Evolutionary conservation across 2,329 filamentous ascomycete genomes (phyloP), one percentile per base, ranked within the genome.

Genomic region (Ophiostoma perfectum): DNA sequence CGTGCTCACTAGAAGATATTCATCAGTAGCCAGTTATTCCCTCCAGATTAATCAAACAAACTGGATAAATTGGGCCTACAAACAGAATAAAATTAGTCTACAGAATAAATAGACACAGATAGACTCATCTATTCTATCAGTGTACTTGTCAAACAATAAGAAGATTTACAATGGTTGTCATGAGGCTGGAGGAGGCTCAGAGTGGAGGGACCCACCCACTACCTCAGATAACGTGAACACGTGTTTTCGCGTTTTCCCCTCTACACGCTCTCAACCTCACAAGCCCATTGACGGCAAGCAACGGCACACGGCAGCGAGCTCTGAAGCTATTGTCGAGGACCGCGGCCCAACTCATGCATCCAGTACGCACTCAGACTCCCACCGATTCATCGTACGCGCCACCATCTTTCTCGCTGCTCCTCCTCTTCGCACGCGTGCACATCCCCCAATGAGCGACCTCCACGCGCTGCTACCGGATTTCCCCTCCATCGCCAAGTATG

Each of bases 381-480:
- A n/a, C 36, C 16, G 58, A 36, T 62, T 41, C 12, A 41, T 38
- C 12, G 36, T 36, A 60, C 38, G 38, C 58, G 58, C 58, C 36
- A 38, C 12, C 47, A 14, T n/a, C 58, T 27, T 41, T 16, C 39
- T 42, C 60, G 16, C 49, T 44, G 42, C 8, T 38, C 18, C 55
- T 38, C 7, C 27, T 18, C 55, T 11, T 60, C 55, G n/a, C 18
- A 58, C 18, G 52, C 52, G 55, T 7, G 42, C 16, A 63, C 18
- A 38, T 39, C 38, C 39, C 63, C 63, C 45, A 45, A 96, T 96
- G 92, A 92, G 89, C 75, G 94, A 98, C 86, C 87, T 98, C 76
- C 85, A 89, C 76, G 85, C 87, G 76, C 87, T 96, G 76, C 85
- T 97, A 73, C 93, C 94, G 74, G 84, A 87, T 79, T 96, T 97